A percentile compares a stretch with the other conserved stretches of the same genome.
Evolutionary conservation across 306 rosid genomes (phyloP).

Genomic region (Pyrus bretschneideri): DNA sequence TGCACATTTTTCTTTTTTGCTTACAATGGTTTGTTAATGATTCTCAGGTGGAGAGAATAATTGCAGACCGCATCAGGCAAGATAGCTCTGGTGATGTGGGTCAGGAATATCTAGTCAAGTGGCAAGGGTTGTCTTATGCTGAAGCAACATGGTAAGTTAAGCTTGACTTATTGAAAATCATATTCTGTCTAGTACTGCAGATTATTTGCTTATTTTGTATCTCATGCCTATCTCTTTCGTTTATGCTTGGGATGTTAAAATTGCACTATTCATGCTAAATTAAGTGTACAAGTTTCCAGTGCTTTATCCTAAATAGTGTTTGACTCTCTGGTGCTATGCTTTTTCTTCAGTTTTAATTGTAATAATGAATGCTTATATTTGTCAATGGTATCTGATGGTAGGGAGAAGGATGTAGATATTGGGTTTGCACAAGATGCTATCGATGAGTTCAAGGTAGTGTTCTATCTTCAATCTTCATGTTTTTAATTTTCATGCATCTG

Average conservation of each 20-base stretch:
- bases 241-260: not conserved
- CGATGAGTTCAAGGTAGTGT: constrained; percentile 85
- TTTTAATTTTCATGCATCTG: not conserved
- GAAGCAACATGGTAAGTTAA: constrained; percentile 85
- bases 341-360: not conserved
- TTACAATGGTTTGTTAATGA: not conserved
- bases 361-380: constrained; percentile 20
- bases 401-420: constrained; percentile 97
- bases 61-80: constrained; percentile 77
- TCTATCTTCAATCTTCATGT: not conserved
- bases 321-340: not conserved
- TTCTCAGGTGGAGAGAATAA: constrained; percentile 84
- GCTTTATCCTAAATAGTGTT: not conserved
- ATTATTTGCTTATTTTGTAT: not conserved
- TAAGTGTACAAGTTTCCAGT: not conserved
- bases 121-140: constrained; percentile 99
- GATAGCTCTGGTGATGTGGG: constrained; percentile 68
- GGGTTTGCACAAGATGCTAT: constrained; percentile 92
- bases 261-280: not conserved
- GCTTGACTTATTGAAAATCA: constrained; percentile 6
- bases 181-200: not conserved
- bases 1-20: not conserved
- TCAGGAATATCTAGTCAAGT: constrained; percentile 92
- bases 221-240: not conserved
- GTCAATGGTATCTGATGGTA: constrained; percentile 30